phyloP scores from a whole-genome alignment of 2,329 filamentous ascomycete species.

The Byssochlamys sp. region DNA sequence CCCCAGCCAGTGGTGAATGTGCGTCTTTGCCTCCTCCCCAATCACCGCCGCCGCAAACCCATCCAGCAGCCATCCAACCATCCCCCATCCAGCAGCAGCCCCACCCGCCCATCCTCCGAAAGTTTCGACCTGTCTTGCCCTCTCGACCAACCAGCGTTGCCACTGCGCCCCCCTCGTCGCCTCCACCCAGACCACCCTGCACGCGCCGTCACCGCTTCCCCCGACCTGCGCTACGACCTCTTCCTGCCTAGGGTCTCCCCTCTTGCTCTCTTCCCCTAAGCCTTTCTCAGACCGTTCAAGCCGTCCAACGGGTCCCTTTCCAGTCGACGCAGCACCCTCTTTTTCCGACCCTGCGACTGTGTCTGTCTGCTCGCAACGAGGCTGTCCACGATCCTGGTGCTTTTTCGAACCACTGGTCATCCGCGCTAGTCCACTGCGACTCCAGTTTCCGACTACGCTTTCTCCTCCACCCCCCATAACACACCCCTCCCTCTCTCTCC shows the following conservation, averaged over 20 bases:
- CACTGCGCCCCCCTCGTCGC: not conserved
- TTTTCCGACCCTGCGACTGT: slow-evolving; percentile 3
- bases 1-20: not conserved
- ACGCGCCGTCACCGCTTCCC: slow-evolving; percentile 21
- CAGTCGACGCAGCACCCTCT: slow-evolving; percentile 1
- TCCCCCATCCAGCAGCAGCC: not conserved
- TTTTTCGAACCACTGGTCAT: slow-evolving; percentile 1
- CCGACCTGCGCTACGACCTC: slow-evolving; percentile 27
- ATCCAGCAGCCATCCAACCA: not conserved
- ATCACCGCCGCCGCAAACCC: not conserved
- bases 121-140: slow-evolving; percentile 2
- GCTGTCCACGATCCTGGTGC: slow-evolving; percentile 6
- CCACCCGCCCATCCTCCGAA: not conserved
- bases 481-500: not conserved
- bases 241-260: slow-evolving; percentile 21
- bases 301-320: slow-evolving; percentile 9
- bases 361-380: slow-evolving; percentile 4
- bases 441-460: not conserved
- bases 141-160: not conserved
- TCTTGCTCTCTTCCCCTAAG: slow-evolving; percentile 14
- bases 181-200: slow-evolving; percentile 10
- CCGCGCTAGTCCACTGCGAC: not conserved
- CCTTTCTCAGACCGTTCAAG: slow-evolving; percentile 18
- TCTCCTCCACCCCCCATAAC: not conserved
- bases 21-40: not conserved